A percentile compares a stretch with the other conserved stretches of the same genome.
These are phyloP conservation scores for Xylaria flabelliformis DNA, from an alignment of 495 filamentous ascomycete species.

Conservation along the genomic window DNA sequence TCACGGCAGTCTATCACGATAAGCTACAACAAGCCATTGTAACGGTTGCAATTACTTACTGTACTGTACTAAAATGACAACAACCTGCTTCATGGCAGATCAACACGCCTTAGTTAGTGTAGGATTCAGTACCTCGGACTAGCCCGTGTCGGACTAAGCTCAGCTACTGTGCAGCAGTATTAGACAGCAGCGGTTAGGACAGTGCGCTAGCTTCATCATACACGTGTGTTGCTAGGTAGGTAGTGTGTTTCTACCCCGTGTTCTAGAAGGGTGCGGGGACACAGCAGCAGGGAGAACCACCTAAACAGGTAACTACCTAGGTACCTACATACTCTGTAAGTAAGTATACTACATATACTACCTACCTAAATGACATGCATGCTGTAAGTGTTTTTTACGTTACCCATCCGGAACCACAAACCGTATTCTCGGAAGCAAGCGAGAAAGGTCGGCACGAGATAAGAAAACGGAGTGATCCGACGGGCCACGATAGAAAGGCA, in stretches of 20 bases:
- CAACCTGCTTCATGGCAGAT: background rate
- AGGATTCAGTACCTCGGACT: background rate
- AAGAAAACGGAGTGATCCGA: background rate
- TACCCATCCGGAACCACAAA: background rate
- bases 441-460: conserved; percentile 3
- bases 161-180: background rate
- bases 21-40: background rate
- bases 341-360: no score
- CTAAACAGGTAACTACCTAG: background rate
- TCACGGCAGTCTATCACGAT: conserved; percentile 13
- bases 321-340: no score
- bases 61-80: background rate
- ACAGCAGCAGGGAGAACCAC: conserved; percentile 5
- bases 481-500: background rate
- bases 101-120: background rate
- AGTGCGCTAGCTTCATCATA: background rate
- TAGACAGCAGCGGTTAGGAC: conserved; percentile 6
- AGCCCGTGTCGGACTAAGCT: conserved; percentile 11
- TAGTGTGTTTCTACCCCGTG: conserved; percentile 21
- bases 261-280: conserved; percentile 29
- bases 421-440: conserved; percentile 21
- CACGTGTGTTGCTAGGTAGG: background rate
- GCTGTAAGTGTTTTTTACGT: background rate
- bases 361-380: background rate
- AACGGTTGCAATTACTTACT: background rate